Base-by-base conservation (phyloP, 1,284 basidiomycete genomes). In the Sporisorium scitamineum region DNA sequence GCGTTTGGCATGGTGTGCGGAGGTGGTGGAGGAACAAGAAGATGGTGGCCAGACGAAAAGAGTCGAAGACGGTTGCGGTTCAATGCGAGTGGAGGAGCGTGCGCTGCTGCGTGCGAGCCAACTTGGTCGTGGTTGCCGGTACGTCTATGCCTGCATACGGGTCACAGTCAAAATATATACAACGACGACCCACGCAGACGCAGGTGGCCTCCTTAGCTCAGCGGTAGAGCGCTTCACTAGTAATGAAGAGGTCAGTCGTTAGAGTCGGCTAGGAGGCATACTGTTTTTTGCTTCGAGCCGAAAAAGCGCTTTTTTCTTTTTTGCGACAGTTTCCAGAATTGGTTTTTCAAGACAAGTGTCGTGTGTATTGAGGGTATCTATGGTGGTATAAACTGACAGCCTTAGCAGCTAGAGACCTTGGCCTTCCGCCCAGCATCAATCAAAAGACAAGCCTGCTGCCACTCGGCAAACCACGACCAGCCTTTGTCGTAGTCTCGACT, bases 381-480 rank as follows among this genome's bases (percentile, higher is more conserved):
- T 27, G 34, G 14, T 42, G 29, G 20, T 32, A 55, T 22, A 11
- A 1, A 42, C 20, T 20, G 26, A 31, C 48, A 42, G 8, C 20
- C n/a, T 42, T 63, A 77, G 57, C 75, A 61, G 57, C 73, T 66
- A 54, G 70, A 52, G 60, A 92, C 86, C 9, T 88, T 85, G 42
- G 93, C 88, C 32, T 78, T 85, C 2, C 87, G 86, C 0, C 89
- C 91, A 26, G 86, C 86, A 69, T 91, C 88, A 39, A 94, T 84
- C 27, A 92, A 90, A n/a, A 84, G 85, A 31, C 90, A 88, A 0
- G 89, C 88, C 84, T 94, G 93, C 3, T 86, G 86, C 11, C 89
- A 88, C 62, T 91, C 90, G 8, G 89, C 89, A 84, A 94, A 94
- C 92, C 93, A 94, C 58, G 90, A 89, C 78, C 90, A 88, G 0